Base-by-base conservation (phyloP, 2,329 filamentous ascomycete species). In the Golovinomyces cichoracearum region DNA sequence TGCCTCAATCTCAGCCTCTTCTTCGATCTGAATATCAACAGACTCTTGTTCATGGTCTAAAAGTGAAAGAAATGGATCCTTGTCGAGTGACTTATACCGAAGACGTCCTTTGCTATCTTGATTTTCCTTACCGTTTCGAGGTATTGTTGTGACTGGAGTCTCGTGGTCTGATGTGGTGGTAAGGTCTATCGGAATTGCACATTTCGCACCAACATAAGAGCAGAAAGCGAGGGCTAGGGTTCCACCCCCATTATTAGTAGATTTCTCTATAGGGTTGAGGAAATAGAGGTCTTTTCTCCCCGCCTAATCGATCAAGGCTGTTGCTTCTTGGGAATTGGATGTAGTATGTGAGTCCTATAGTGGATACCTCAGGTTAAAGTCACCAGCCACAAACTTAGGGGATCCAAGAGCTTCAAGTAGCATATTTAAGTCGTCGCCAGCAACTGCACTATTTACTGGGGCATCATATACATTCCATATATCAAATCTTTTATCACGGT, bases 291-390 rank as follows among this genome's bases (percentile, higher is more conserved):
- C 42, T 29, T 45, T 45, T 31, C 13, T 21, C 3, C 42, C 19
- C 9, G 42, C 42, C 42, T 26, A 45, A n/a, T 45, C 26, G 4
- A 31, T 21, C 26, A 31, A 45, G 6, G 25, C 13, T 31, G 42
- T 29, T 29, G 25, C 26, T 21, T 31, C 42, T 21, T 45, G 42
- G 19, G 42, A 45, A 45, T 21, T 29, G 25, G 13, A 45, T 2
- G 25, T 45, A 10, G 42, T 31, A 45, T 29, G 15, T 31, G 42
- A 45, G 23, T 45, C 42, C 42, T 26, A 45, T 9, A 29, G 9
- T 45, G 42, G 42, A 31, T 45, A 15, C 15, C 23, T 21, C 21
- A 45, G 31, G n/a, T 45, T 45, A 45, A 44, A 44, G 13, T 44
- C 40, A 5, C 40, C 40, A 25, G 21, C 40, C 13, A 45, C 42